Evolutionary conservation across 345 rosid species (phyloP).

Genomic region (Alliaria petiolata): DNA sequence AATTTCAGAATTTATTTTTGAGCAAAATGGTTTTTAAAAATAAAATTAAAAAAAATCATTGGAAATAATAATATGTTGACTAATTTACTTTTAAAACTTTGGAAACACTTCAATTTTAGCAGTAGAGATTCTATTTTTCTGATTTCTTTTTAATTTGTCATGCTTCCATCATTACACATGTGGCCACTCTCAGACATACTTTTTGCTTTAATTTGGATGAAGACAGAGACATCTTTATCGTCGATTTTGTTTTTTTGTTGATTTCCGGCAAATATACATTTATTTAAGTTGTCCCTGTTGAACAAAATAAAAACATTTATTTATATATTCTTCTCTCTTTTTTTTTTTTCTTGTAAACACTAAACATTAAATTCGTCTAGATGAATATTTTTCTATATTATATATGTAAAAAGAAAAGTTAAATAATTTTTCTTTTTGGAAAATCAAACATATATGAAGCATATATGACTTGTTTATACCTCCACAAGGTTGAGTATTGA

Average conservation of each 20-base stretch:
- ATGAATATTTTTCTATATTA: no score
- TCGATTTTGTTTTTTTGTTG: slow-evolving; percentile 24
- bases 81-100: slow-evolving; percentile 16
- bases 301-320: no score
- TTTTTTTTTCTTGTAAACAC: background rate
- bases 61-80: background rate
- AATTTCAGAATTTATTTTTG: background rate
- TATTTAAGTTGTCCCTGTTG: background rate
- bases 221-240: slow-evolving; percentile 23
- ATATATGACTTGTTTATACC: background rate
- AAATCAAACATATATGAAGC: background rate
- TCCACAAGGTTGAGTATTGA: background rate
- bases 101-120: background rate
- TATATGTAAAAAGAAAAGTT: no score
- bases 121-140: background rate
- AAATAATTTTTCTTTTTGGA: no score
- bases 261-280: slow-evolving; percentile 8
- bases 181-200: slow-evolving; percentile 34
- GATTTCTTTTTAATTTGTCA: background rate
- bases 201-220: slow-evolving; percentile 33
- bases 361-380: no score
- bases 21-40: background rate
- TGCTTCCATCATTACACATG: slow-evolving; percentile 38
- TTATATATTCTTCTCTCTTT: background rate
- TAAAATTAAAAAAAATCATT: background rate